Evolutionary conservation across 306 rosid genomes (phyloP), one percentile per base, ranked within the genome.

Genomic region (Inga oerstediana): DNA sequence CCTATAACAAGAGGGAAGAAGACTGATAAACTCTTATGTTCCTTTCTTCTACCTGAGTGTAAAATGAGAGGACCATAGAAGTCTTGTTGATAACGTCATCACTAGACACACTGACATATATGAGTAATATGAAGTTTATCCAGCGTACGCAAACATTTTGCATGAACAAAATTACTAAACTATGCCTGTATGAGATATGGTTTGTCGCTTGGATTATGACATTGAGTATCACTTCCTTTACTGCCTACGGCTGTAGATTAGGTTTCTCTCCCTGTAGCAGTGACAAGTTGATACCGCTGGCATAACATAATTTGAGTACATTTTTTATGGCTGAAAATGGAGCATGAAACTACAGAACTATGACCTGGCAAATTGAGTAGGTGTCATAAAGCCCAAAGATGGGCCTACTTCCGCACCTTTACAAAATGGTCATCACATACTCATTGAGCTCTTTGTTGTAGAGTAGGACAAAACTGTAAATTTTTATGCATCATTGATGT

Each of bases 381-480:
- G 4, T 22, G 58, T 39, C 37, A 7, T 22, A 22, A 24, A 39
- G 59, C 59, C 37, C 3, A 11, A 71, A 52, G 66, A 78, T 16
- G 73, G 51, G 27, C 7, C 14, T 46, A 59, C 51, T 44, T 71
- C 22, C 68, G 72, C 46, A 20, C 69, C 74, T 37, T 51, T 32
- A 24, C 27, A 56, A 46, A 72, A 64, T 72, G 24, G 62, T 65
- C 35, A 72, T 70, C 46, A 12, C 24, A 80, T 67, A 49, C 52
- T 2, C 41, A n/a, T 24, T 10, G n/a, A 39, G 16, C 20, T 83
- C 27, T 35, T 71, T 20, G 67, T 22, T 52, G 48, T 64, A 45
- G 59, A 48, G 45, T 61, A 62, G 71, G 66, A 79, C 72, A 74
- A 24, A 65, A 73, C 35, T 72, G 61, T 51, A 72, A 58, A 69